These are phyloP conservation scores for Mucor plumbeus DNA, from an alignment of 371 early-diverging fungal genomes.

Conservation along the genomic window DNA sequence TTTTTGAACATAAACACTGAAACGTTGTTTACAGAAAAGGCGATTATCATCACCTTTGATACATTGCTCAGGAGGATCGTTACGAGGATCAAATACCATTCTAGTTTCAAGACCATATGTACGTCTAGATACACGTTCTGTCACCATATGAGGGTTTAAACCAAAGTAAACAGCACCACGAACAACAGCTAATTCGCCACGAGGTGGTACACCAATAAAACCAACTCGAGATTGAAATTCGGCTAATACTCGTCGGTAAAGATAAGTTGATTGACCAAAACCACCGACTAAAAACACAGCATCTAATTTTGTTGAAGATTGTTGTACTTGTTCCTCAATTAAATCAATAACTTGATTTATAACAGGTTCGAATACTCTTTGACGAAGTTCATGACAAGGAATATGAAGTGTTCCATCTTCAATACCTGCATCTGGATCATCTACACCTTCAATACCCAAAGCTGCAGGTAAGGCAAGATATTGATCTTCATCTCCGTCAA, in stretches of 20 bases:
- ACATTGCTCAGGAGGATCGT: conserved; percentile 64
- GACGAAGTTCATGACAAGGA: conserved; percentile 55
- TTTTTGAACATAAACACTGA: conserved; percentile 65
- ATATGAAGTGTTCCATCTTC: conserved; percentile 62
- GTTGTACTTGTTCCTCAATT: conserved; percentile 62
- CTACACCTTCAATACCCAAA: conserved; percentile 56
- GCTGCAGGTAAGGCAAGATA: conserved; percentile 60
- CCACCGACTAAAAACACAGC: conserved; percentile 69
- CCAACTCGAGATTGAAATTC: conserved; percentile 55
- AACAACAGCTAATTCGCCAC: conserved; percentile 59
- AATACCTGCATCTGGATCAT: conserved; percentile 61
- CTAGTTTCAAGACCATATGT: conserved; percentile 68
- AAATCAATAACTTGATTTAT: conserved; percentile 60
- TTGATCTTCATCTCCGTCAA: conserved; percentile 65
- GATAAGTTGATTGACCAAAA: conserved; percentile 64
- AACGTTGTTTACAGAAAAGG: conserved; percentile 61
- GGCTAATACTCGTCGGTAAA: conserved; percentile 54
- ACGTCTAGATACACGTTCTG: conserved; percentile 65
- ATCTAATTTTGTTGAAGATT: conserved; percentile 42
- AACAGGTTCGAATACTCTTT: conserved; percentile 67
- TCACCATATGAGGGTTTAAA: conserved; percentile 59
- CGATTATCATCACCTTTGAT: conserved; percentile 56
- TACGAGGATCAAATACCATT: conserved; percentile 63
- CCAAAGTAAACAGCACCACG: conserved; percentile 64
- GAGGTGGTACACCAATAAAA: conserved; percentile 59